A percentile compares a stretch with the other conserved stretches of the same genome.
Evolutionary conservation across 495 filamentous ascomycete species (phyloP).

Genomic region (Parachaetomium inaequale): DNA sequence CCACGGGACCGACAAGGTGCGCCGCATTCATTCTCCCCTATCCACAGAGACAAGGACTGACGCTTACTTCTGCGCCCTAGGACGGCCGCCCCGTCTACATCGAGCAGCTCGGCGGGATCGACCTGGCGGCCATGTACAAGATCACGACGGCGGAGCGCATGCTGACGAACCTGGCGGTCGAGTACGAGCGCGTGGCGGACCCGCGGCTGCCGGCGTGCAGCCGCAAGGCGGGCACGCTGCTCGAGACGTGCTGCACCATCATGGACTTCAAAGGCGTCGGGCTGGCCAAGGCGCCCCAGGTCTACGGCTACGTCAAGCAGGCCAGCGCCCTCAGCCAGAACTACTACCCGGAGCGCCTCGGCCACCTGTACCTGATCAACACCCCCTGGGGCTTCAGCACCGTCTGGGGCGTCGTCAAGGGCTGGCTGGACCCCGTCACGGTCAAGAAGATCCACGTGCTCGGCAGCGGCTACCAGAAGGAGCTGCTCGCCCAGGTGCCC

Average conservation of each 20-base stretch:
- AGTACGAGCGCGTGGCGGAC: conserved; percentile 94
- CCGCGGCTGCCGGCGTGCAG: conserved; percentile 93
- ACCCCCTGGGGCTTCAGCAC: conserved; percentile 88
- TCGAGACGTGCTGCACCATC: conserved; percentile 96
- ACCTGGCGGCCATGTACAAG: conserved; percentile 78
- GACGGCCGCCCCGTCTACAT: conserved; percentile 97
- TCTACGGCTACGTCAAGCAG: conserved; percentile 68
- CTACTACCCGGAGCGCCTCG: conserved; percentile 95
- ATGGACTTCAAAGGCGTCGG: conserved; percentile 96
- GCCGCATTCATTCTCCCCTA: conserved; percentile 5
- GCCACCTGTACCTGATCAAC: conserved; percentile 92
- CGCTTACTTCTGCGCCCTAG: conserved; percentile 41
- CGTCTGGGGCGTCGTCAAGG: conserved; percentile 81
- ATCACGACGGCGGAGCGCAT: conserved; percentile 92
- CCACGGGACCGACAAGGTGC: conserved; percentile 96
- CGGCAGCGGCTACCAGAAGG: conserved; percentile 73
- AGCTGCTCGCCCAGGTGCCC: conserved; percentile 80
- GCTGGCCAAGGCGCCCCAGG: conserved; percentile 69
- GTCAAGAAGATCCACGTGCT: conserved; percentile 94
- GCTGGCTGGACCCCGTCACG: conserved; percentile 93
- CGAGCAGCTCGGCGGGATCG: conserved; percentile 91
- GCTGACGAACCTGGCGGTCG: conserved; percentile 89
- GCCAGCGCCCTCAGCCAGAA: conserved; percentile 74
- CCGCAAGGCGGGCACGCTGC: conserved; percentile 79
- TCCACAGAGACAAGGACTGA: background rate